Base-by-base conservation (phyloP, 441 rosid species). In the Hura crepitans region DNA sequence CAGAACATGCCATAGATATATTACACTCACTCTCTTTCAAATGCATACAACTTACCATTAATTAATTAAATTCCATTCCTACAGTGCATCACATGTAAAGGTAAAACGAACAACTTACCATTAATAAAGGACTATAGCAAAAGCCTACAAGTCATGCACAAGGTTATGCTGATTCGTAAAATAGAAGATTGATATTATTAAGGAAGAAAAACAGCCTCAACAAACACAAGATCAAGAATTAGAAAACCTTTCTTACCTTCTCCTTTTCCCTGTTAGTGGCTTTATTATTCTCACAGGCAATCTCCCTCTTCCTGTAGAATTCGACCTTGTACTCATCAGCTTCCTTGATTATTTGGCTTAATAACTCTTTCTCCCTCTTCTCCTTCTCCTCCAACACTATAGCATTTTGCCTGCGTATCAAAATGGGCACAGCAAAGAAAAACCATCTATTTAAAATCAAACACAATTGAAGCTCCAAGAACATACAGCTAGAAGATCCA, bases 351-450 rank as follows among this genome's bases (percentile, higher is more conserved):
- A 89, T 89, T 69, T 82, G 85, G 65, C 72, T 83, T 79, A 81
- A 33, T 72, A 76, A 11, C 79, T 84, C 93, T 59, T 81, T 89
- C 69, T 91, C 97, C 68, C 28, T 85, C 87, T 83, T 86, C 86
- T 87, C 96, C 81, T 89, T 89, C 81, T 86, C 91, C 81, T 86
- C 97, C 80, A 88, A 74, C 22, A 58, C 81, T 56, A 83, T 75
- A 0, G 86, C 92, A 74, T 89, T 92, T 72, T 83, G 78, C 71
- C 97, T 91, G 64, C 18, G 60, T 22, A 60, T 22, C 71, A 69
- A 65, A 22, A 71, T 23, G 18, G 27, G 17, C 25, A 30, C 57
- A 8, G 67, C 4, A 30, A 9, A 59, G 50, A 33, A 39, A 2
- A 10, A 28, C 30, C 66, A 9, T 10, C n/a, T 14, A 27, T 20